Base-by-base conservation (phyloP, 2,329 filamentous ascomycete species). In the Aspergillus uvarum region DNA sequence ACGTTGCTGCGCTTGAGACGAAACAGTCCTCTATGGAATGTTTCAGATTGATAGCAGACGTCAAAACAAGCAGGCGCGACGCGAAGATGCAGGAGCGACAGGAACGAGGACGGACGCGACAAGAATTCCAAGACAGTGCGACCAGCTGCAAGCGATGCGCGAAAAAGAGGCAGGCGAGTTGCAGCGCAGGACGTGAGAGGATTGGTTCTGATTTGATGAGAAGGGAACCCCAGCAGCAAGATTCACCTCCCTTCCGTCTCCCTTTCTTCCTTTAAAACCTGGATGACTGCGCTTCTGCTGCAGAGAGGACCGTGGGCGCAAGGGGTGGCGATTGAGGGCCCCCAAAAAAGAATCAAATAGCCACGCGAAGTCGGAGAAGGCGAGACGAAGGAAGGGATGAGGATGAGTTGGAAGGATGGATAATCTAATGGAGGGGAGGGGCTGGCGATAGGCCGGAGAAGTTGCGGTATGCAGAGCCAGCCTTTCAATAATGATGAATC, bases 1-100 rank as follows among this genome's bases (percentile, higher is more conserved):
- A 42, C 53, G 52, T 49, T 32, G 53, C 54, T 55, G 59, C 54
- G 58, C 60, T 51, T 60, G 48, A 55, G 60, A 60, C 58, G 61
- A 65, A 63, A 60, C 58, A 44, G 48, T 55, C 54, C 38, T 48
- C 59, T 59, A 59, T 62, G 66, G 70, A 71, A 71, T 73, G 71
- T 73, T 73, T 72, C 70, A 71, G 61, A 59, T 49, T 62, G 63
- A 58, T 58, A 63, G 68, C 67, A 53, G 58, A 66, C 62, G 67
- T 68, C 58, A 62, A 64, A 62, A 66, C 60, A 64, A 62, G 60
- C 54, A 64, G 54, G 65, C 63, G 61, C 65, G 65, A 62, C 65
- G 66, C 63, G 61, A 68, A 59, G 59, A 57, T 67, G 65, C 64
- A 64, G 65, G 61, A 63, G 59, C 61, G 64, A 63, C 48, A 60